These are phyloP conservation scores for Xylaria sp. DNA, from an alignment of 2,329 filamentous ascomycete species.

Conservation along the genomic window DNA sequence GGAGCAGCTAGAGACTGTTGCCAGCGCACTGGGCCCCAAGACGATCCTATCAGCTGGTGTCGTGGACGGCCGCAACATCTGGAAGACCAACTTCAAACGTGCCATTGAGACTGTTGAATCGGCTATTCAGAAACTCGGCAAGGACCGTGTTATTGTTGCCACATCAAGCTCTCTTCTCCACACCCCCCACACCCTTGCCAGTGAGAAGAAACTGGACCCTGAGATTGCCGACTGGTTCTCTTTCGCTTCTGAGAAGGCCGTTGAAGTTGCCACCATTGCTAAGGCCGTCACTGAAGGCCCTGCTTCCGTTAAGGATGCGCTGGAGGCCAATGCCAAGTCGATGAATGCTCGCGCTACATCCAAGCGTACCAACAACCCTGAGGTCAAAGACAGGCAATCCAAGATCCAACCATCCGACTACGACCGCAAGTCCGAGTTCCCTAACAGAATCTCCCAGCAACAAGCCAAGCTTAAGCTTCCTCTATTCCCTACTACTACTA, in stretches of 20 bases:
- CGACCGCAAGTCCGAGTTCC: slow-evolving; percentile 92
- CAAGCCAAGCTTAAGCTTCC: slow-evolving; percentile 93
- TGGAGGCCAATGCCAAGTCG: slow-evolving; percentile 97
- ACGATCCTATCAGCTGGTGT: slow-evolving; percentile 95
- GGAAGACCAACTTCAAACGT: slow-evolving; percentile 99
- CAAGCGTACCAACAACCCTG: slow-evolving; percentile 93
- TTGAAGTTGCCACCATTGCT: slow-evolving; percentile 90
- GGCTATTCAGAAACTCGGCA: slow-evolving; percentile 93
- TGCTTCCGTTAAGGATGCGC: slow-evolving; percentile 83
- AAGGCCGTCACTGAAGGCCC: slow-evolving; percentile 97
- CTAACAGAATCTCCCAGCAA: slow-evolving; percentile 85
- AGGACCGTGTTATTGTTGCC: slow-evolving; percentile 96
- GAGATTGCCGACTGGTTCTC: slow-evolving; percentile 99
- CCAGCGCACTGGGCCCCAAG: slow-evolving; percentile 84
- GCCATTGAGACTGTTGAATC: slow-evolving; percentile 91
- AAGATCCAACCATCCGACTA: slow-evolving; percentile 86
- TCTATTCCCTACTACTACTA: slow-evolving; percentile 98
- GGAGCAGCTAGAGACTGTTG: slow-evolving; percentile 91
- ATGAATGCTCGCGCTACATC: slow-evolving; percentile 91
- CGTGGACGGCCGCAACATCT: slow-evolving; percentile 99
- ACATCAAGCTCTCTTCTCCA: slow-evolving; percentile 98
- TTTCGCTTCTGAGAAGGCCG: slow-evolving; percentile 94
- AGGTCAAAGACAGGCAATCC: slow-evolving; percentile 95
- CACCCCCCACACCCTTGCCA: slow-evolving; percentile 96
- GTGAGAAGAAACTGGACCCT: slow-evolving; percentile 96